Conservation (phyloP, 1,284 basidiomycete genomes). For the Irpex lacteus region DNA sequence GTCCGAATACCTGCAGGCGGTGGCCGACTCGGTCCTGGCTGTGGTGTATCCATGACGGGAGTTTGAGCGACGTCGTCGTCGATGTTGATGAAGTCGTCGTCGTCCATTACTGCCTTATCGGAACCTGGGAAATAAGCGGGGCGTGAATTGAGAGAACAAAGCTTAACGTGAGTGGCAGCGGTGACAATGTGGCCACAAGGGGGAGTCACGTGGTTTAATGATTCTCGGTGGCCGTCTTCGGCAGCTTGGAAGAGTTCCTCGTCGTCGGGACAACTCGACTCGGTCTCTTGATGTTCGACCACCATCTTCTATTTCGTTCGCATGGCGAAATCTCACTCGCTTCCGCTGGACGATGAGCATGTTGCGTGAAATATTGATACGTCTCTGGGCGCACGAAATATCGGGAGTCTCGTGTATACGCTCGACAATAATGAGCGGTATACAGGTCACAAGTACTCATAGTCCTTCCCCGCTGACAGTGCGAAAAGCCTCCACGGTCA, state of each 20-base stretch:
- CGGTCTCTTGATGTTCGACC: neutral
- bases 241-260: neutral
- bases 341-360: too few species aligned
- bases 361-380: too few species aligned
- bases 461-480: neutral
- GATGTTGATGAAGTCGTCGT: conserved; percentile 65
- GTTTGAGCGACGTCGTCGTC: conserved; percentile 47
- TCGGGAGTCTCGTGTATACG: too few species aligned
- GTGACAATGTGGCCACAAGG: neutral
- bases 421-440: too few species aligned
- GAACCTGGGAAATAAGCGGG: conserved; percentile 21
- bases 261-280: neutral
- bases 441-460: too few species aligned
- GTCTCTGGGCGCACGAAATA: too few species aligned
- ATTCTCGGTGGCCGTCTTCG: neutral
- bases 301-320: neutral
- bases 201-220: neutral
- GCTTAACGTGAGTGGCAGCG: neutral
- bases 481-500: neutral
- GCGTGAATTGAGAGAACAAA: neutral
- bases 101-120: conserved; percentile 24
- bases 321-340: too few species aligned
- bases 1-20: conserved; percentile 14
- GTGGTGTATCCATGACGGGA: conserved; percentile 4
- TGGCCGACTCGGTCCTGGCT: conserved; percentile 16